These are phyloP conservation scores for Fusarium sambucinum DNA, from an alignment of 2,329 filamentous ascomycete species.

Conservation along the genomic window DNA sequence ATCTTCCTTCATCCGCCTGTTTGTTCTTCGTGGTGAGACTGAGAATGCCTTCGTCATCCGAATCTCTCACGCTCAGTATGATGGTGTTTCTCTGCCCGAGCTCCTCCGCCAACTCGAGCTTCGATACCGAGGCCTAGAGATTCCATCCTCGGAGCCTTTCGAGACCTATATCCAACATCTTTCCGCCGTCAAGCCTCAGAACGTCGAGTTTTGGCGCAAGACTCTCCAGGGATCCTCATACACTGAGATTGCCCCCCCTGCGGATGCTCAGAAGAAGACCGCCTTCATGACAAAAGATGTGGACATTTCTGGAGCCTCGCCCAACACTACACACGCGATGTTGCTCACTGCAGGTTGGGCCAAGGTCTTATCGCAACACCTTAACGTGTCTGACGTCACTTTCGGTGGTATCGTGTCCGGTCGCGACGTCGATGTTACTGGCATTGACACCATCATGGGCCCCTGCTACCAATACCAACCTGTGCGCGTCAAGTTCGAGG, in stretches of 20 bases:
- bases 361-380: conserved; percentile 41
- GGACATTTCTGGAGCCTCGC: conserved; percentile 41
- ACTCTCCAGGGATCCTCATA: conserved; percentile 35
- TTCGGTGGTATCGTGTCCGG: conserved; percentile 49
- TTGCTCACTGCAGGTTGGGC: conserved; percentile 49
- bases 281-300: conserved; percentile 47
- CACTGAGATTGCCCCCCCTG: conserved; percentile 38
- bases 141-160: conserved; percentile 38
- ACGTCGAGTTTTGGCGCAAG: conserved; percentile 40
- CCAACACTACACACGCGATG: conserved; percentile 45
- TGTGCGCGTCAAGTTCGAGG: conserved; percentile 44
- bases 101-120: conserved; percentile 57
- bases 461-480: conserved; percentile 50
- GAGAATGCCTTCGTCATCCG: conserved; percentile 46
- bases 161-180: conserved; percentile 35
- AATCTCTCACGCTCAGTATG: conserved; percentile 64
- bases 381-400: conserved; percentile 41
- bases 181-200: conserved; percentile 7
- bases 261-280: conserved; percentile 32
- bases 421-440: conserved; percentile 40
- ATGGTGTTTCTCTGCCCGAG: conserved; percentile 60
- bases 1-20: conserved; percentile 37
- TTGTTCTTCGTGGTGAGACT: conserved; percentile 28
- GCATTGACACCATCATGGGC: conserved; percentile 46
- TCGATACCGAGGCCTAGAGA: conserved; percentile 52